Percentiles rank a stretch among this genome's conserved stretches.
Evolutionary conservation across 371 early-diverging fungal genomes (phyloP).

Genomic region (Zychaea mexicana): DNA sequence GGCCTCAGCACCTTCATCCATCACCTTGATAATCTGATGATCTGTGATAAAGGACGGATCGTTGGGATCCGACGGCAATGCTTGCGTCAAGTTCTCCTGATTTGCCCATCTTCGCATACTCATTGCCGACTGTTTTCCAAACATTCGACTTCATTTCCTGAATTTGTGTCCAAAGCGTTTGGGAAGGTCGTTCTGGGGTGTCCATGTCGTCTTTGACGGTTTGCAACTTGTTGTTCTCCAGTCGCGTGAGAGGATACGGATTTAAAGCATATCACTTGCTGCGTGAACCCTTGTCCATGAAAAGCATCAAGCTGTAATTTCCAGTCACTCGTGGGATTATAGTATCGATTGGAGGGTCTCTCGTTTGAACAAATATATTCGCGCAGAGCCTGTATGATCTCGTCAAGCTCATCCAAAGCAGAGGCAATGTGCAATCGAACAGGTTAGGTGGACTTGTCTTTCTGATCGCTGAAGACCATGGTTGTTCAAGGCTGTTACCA

Average conservation of each 20-base stretch:
- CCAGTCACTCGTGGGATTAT: neutral
- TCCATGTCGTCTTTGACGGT: neutral
- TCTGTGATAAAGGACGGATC: neutral
- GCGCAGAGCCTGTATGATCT: neutral
- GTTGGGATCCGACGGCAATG: neutral
- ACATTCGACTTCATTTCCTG: neutral
- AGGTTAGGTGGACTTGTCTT: no score
- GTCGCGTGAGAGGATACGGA: neutral
- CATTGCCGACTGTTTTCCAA: neutral
- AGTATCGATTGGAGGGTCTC: neutral
- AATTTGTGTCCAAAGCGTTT: neutral
- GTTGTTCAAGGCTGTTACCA: no score
- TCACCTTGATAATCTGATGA: neutral
- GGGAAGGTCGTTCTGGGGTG: neutral
- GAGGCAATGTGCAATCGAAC: neutral
- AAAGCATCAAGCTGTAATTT: neutral
- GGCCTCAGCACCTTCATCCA: neutral
- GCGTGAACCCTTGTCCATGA: neutral
- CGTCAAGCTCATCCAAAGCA: neutral
- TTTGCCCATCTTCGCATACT: neutral
- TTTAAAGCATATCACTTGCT: neutral
- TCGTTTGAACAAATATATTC: neutral
- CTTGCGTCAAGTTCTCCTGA: neutral
- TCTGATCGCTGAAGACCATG: no score
- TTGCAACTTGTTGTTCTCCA: neutral